Percentiles rank a stretch among this genome's conserved stretches.
phyloP scores from a whole-genome alignment of 176 grass and related monocot species.

The Metroxylon sagu region DNA sequence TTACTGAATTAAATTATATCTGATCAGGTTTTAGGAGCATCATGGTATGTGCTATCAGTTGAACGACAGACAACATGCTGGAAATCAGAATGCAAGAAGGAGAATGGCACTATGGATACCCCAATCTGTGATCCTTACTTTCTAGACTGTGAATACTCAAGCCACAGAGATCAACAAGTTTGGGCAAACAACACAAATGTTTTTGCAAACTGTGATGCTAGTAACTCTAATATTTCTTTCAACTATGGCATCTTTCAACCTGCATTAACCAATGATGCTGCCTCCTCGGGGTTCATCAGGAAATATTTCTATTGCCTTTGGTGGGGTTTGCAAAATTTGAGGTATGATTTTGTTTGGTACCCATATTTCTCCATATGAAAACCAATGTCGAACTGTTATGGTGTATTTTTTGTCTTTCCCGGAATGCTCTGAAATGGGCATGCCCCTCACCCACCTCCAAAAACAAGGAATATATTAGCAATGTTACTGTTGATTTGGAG shows the following conservation, averaged over 20 bases:
- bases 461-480: too few species aligned
- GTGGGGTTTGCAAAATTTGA: slow-evolving; percentile 98
- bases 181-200: slow-evolving; percentile 40
- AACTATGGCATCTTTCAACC: slow-evolving; percentile 74
- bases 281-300: slow-evolving; percentile 45
- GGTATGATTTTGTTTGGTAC: slow-evolving; percentile 34
- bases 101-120: slow-evolving; percentile 13
- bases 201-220: slow-evolving; percentile 46
- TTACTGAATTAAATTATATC: too few species aligned
- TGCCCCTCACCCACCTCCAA: too few species aligned
- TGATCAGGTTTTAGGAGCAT: slow-evolving; percentile 64
- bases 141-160: slow-evolving; percentile 46
- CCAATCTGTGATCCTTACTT: slow-evolving; percentile 37
- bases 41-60: slow-evolving; percentile 77
- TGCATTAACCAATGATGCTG: slow-evolving; percentile 59
- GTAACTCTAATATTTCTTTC: slow-evolving; percentile 11
- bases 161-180: neutral
- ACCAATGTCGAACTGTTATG: too few species aligned
- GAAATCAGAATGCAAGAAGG: slow-evolving; percentile 54
- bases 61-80: slow-evolving; percentile 91
- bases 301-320: slow-evolving; percentile 98
- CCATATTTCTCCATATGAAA: too few species aligned
- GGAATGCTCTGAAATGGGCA: too few species aligned
- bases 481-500: too few species aligned
- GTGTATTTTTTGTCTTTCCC: too few species aligned